phyloP scores from a whole-genome alignment of 139 green algal species.

The Micractinium conductrix region DNA sequence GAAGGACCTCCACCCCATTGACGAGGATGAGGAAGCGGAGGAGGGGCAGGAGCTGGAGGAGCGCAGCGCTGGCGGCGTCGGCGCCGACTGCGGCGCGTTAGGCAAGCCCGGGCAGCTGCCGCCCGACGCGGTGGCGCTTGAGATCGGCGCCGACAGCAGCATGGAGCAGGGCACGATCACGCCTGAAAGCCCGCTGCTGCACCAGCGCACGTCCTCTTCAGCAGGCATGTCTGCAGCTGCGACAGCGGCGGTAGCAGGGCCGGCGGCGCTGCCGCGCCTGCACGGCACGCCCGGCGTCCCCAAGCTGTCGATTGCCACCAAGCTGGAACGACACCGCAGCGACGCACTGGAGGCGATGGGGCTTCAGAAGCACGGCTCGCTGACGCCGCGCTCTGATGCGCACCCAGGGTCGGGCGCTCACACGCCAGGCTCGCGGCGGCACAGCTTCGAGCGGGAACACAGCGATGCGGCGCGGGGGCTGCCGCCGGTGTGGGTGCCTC shows the following conservation, averaged over 20 bases:
- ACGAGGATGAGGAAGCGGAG: slow-evolving; percentile 11
- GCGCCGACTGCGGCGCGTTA: neutral
- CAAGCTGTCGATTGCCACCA: neutral
- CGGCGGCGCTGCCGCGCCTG: neutral
- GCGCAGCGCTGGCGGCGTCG: neutral
- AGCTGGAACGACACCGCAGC: slow-evolving; percentile 28
- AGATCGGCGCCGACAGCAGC: neutral
- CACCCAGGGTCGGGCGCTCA: no score
- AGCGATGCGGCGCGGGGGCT: neutral
- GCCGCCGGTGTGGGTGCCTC: neutral
- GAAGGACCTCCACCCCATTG: slow-evolving; percentile 7
- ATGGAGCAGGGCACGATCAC: neutral
- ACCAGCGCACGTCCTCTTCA: neutral
- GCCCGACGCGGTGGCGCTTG: neutral
- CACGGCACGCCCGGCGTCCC: neutral
- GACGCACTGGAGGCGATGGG: slow-evolving; percentile 1
- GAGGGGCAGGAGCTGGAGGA: no score
- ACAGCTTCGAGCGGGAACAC: no score
- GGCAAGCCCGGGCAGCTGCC: neutral
- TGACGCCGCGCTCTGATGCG: neutral
- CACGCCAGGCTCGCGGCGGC: no score
- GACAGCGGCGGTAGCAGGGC: neutral
- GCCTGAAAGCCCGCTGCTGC: slow-evolving; percentile 6
- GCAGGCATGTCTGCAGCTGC: neutral
- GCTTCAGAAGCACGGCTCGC: neutral